Evolutionary conservation across 805 yeast species (phyloP), one percentile per base, ranked within the genome.

Genomic region (Ogataea philodendri): DNA sequence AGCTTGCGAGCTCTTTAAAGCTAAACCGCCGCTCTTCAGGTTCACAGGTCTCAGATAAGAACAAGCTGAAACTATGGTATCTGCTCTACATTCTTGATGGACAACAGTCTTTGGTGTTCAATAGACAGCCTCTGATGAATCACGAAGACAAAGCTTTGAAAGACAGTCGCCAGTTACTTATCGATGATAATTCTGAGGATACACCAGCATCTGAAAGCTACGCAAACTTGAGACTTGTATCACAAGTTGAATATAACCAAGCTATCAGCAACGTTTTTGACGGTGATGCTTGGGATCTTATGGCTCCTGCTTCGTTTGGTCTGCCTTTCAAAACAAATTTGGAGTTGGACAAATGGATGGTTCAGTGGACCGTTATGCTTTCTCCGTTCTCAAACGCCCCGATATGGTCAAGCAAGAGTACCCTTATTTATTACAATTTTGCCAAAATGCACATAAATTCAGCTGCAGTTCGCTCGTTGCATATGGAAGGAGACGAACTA

Each of bases 301-400:
- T 81, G 24, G 63, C 74, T 0, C 86, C 86, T 0, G 63, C 77
- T 2, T 62, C 74, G 1, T 74, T 80, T 53, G 88, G 88, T 0
- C 66, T 81, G 7, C 86, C 86, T 0, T 80, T 83, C 52, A 74
- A 72, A 45, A 70, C 79, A 5, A 81, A 81, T 51, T 57, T 81
- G 38, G 84, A 79, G 39, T 58, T 81, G 22, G 88, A 81, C 50
- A 78, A 73, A 55, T 81, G 88, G 88, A 81, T 81, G 85, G 84
- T 81, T 4, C 79, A 81, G 14, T 81, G 88, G 88, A 78, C 88
- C 0, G 84, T 81, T 8, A 56, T 80, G 25, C 59, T 81, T 14
- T 74, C 83, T 3, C 83, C 84, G 1, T 68, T 75, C 30, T 69
- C 68, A 32, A 62, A 58, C 13, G 60, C 59, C 18, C 74, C 78